phyloP scores from a whole-genome alignment of 371 early-diverging fungal species.

The Blyttiomyces sp. region DNA sequence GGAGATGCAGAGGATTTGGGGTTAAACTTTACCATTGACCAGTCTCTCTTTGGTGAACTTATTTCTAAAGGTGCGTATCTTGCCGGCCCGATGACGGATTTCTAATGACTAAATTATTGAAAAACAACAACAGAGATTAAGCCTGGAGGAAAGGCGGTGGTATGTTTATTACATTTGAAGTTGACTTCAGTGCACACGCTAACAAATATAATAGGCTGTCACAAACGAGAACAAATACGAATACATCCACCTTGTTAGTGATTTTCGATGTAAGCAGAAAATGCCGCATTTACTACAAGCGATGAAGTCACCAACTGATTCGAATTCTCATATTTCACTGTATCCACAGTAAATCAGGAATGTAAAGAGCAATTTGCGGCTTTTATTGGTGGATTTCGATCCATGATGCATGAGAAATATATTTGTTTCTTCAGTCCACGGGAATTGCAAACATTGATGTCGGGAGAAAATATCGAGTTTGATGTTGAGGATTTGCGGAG shows the following conservation, averaged over 20 bases:
- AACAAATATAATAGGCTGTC: constrained; percentile 15
- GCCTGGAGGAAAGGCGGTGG: constrained; percentile 46
- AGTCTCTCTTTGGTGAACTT: constrained; percentile 30
- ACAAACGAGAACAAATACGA: constrained; percentile 34
- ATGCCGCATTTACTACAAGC: too few relatives aligned
- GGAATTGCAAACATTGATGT: constrained; percentile 87
- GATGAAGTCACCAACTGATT: too few relatives aligned
- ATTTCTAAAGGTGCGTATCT: constrained; percentile 15
- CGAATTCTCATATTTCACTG: too few relatives aligned
- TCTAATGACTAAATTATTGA: background rate
- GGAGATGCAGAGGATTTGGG: constrained; percentile 36
- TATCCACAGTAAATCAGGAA: constrained; percentile 40
- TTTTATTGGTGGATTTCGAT: constrained; percentile 35
- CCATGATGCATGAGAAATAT: constrained; percentile 27
- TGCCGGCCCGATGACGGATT: background rate
- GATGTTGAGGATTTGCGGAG: constrained; percentile 43
- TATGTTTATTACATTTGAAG: background rate
- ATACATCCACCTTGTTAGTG: constrained; percentile 34
- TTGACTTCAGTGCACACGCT: too few relatives aligned
- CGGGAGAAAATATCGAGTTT: constrained; percentile 62
- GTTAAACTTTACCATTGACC: constrained; percentile 35
- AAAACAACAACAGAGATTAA: constrained; percentile 3
- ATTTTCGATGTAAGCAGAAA: constrained; percentile 20
- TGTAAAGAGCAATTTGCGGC: constrained; percentile 34
- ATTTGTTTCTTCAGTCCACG: constrained; percentile 49